These are phyloP conservation scores for Apodospora peruviana DNA, from an alignment of 495 filamentous ascomycete species.

Conservation along the genomic window DNA sequence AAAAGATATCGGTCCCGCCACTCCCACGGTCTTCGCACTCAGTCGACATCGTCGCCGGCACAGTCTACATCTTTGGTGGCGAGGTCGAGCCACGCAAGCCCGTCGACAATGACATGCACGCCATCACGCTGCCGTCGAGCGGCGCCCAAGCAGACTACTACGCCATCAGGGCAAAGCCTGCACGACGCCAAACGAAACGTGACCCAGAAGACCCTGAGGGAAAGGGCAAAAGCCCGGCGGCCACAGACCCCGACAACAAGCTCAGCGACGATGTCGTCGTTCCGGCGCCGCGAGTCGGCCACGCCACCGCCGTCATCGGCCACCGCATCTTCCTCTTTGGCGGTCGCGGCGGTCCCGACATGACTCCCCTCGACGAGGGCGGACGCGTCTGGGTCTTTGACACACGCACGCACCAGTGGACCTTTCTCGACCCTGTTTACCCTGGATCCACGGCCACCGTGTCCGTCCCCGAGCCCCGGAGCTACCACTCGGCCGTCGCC, in stretches of 20 bases:
- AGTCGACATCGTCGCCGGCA: constrained; percentile 58
- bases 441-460: constrained; percentile 17
- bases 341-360: constrained; percentile 42
- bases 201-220: constrained; percentile 5
- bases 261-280: constrained; percentile 34
- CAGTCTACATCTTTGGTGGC: constrained; percentile 67
- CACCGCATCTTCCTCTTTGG: constrained; percentile 61
- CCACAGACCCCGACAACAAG: neutral
- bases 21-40: constrained; percentile 68
- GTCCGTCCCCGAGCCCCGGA: constrained; percentile 31
- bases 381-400: constrained; percentile 63
- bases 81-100: constrained; percentile 45
- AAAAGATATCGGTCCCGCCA: constrained; percentile 43
- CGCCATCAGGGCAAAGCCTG: constrained; percentile 40
- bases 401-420: constrained; percentile 52
- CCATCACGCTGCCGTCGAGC: constrained; percentile 54
- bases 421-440: constrained; percentile 45
- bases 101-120: constrained; percentile 65
- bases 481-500: constrained; percentile 43
- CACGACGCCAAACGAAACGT: constrained; percentile 2
- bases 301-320: constrained; percentile 53
- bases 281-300: constrained; percentile 49
- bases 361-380: constrained; percentile 49
- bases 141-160: constrained; percentile 52
- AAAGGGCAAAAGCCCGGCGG: constrained; percentile 22